phyloP scores from a whole-genome alignment of 805 yeast genomes.

The Pichia nanzhaoensis region DNA sequence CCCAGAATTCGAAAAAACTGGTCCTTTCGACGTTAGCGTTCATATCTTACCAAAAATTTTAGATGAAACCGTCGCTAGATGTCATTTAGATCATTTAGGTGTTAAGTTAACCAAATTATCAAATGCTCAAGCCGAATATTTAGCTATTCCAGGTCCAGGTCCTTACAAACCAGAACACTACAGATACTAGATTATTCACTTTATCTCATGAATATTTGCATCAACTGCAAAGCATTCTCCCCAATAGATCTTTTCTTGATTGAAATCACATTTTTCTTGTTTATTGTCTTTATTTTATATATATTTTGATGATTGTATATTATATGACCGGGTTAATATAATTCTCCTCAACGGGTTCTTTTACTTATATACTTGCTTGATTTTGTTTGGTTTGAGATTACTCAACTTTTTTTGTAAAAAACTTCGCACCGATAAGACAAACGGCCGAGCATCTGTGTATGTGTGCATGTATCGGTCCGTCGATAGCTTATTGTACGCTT shows the following conservation, averaged over 20 bases:
- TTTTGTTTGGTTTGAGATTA: neutral
- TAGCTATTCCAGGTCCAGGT: conserved; percentile 86
- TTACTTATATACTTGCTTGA: neutral
- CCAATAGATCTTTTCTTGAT: conserved; percentile 2
- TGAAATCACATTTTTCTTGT: neutral
- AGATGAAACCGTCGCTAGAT: conserved; percentile 97
- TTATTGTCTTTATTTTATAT: conserved; percentile 2
- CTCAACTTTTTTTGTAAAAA: no score
- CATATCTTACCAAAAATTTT: conserved; percentile 95
- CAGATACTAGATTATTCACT: conserved; percentile 64
- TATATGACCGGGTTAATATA: conserved; percentile 8
- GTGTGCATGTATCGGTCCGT: no score
- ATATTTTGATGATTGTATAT: conserved; percentile 7
- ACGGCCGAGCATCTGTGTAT: no score
- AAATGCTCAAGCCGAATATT: conserved; percentile 83
- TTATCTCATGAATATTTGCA: conserved; percentile 15
- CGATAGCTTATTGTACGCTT: no score
- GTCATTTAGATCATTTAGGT: conserved; percentile 92
- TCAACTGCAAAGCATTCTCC: conserved; percentile 24
- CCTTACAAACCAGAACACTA: conserved; percentile 97
- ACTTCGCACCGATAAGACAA: no score
- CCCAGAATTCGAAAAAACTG: conserved; percentile 89
- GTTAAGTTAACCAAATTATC: conserved; percentile 76
- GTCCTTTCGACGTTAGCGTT: conserved; percentile 86
- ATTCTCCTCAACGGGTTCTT: conserved; percentile 12